Conservation (phyloP, 2,329 filamentous ascomycete species). For the Orbilia oligospora region DNA sequence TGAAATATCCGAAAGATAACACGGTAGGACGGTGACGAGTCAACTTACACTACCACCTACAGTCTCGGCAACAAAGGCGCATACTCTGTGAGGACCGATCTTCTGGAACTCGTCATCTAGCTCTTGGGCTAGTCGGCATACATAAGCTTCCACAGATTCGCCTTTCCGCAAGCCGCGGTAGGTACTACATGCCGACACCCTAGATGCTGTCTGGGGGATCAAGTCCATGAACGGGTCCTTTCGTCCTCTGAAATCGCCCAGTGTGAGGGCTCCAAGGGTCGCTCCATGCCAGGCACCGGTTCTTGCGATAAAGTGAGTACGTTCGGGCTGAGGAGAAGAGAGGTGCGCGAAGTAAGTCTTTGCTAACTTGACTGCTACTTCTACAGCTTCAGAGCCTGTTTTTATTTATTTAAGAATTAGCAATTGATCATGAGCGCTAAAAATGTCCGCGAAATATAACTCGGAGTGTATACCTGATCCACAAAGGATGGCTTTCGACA, state of each 20-base stretch:
- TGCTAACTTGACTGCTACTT: constrained; percentile 78
- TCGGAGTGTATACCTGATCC: constrained; percentile 64
- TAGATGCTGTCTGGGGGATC: constrained; percentile 70
- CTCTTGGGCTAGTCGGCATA: constrained; percentile 74
- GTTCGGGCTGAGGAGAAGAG: constrained; percentile 70
- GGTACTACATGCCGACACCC: constrained; percentile 77
- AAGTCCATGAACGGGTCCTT: constrained; percentile 76
- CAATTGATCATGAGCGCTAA: constrained; percentile 69
- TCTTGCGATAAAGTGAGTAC: constrained; percentile 76
- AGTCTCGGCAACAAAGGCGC: constrained; percentile 63
- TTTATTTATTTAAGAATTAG: not conserved
- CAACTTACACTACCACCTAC: constrained; percentile 66
- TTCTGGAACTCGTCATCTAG: constrained; percentile 80
- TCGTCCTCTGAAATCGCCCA: constrained; percentile 75
- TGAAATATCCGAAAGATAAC: constrained; percentile 65
- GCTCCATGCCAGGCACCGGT: constrained; percentile 79
- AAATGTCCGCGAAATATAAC: constrained; percentile 68
- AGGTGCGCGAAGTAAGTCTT: constrained; percentile 66
- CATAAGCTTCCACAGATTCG: constrained; percentile 75
- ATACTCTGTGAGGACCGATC: constrained; percentile 79
- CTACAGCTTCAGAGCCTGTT: constrained; percentile 75
- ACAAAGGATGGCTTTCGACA: constrained; percentile 9
- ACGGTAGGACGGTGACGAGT: constrained; percentile 70
- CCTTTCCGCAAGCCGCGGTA: constrained; percentile 72
- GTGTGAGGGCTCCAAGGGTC: constrained; percentile 77